These are phyloP conservation scores for Aspergillaceae sp. DNA, from an alignment of 2,329 filamentous ascomycete species.

Conservation along the genomic window DNA sequence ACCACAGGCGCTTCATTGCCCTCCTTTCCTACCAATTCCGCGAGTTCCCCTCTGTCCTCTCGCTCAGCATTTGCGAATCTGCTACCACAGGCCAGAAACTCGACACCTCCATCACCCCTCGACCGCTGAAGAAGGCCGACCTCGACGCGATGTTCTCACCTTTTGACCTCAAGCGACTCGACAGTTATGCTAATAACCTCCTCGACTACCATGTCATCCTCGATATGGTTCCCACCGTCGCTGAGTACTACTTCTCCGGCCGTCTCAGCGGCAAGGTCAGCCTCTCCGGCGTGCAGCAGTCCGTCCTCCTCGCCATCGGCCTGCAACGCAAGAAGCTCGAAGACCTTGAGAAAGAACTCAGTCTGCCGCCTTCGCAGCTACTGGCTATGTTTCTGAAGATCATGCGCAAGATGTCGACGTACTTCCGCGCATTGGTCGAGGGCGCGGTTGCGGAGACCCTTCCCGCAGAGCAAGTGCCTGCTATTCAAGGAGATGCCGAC, in stretches of 20 bases:
- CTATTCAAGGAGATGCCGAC: conserved; percentile 40
- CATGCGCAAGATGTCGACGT: conserved; percentile 71
- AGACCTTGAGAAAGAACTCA: conserved; percentile 67
- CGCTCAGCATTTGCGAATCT: conserved; percentile 80
- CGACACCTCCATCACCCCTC: conserved; percentile 47
- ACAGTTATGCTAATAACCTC: conserved; percentile 93
- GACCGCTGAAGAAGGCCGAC: conserved; percentile 60
- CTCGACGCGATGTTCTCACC: conserved; percentile 74
- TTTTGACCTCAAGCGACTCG: conserved; percentile 88
- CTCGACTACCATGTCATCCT: conserved; percentile 96
- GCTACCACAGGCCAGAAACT: conserved; percentile 64
- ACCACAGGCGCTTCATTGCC: conserved; percentile 85
- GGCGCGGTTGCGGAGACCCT: conserved; percentile 62
- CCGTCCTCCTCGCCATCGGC: conserved; percentile 81
- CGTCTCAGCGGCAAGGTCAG: conserved; percentile 59
- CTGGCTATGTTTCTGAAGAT: conserved; percentile 98
- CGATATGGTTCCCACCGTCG: conserved; percentile 77
- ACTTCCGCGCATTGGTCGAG: conserved; percentile 68
- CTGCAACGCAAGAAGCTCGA: conserved; percentile 85
- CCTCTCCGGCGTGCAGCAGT: conserved; percentile 73
- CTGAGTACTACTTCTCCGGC: conserved; percentile 76
- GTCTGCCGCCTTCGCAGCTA: conserved; percentile 65
- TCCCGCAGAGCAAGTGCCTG: conserved; percentile 44
- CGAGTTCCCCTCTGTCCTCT: conserved; percentile 65
- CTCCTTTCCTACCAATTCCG: conserved; percentile 91